Percentiles rank a stretch among this genome's conserved stretches.
These are phyloP conservation scores for Fistulifera pelliculosa DNA, from an alignment of 108 stramenopile genomes.

Conservation along the genomic window DNA sequence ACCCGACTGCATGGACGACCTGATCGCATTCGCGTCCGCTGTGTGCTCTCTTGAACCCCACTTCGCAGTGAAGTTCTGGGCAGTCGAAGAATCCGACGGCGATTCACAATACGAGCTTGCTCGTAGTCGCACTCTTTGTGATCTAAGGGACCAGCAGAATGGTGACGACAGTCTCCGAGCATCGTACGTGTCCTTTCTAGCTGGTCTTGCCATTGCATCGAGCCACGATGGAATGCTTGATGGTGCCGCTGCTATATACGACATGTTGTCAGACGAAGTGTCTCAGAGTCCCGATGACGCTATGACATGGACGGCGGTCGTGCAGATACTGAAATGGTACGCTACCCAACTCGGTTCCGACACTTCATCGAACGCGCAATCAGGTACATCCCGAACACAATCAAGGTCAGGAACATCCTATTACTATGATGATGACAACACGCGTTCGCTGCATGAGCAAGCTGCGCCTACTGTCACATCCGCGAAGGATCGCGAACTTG, in stretches of 20 bases:
- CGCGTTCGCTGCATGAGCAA: background rate
- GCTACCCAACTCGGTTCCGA: too few relatives aligned
- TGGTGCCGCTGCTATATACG: slow-evolving; percentile 45
- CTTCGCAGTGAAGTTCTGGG: slow-evolving; percentile 56
- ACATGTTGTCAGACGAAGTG: slow-evolving; percentile 22
- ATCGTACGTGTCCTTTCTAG: slow-evolving; percentile 56
- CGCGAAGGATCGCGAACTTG: slow-evolving; percentile 34
- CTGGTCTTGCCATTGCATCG: slow-evolving; percentile 42
- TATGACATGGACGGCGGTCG: background rate
- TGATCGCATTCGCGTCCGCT: slow-evolving; percentile 54
- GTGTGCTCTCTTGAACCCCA: slow-evolving; percentile 48
- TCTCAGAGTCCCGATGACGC: background rate
- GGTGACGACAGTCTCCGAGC: slow-evolving; percentile 46
- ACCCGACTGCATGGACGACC: slow-evolving; percentile 80
- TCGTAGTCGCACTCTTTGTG: slow-evolving; percentile 41
- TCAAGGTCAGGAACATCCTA: slow-evolving; percentile 37
- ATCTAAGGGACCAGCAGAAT: slow-evolving; percentile 31
- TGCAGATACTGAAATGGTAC: background rate
- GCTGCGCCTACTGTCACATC: background rate
- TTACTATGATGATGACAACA: slow-evolving; percentile 55
- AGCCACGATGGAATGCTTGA: slow-evolving; percentile 11
- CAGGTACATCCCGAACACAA: background rate
- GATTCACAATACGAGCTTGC: slow-evolving; percentile 16
- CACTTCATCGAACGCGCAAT: too few relatives aligned
- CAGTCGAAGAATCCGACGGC: slow-evolving; percentile 13